Percentiles rank a stretch among this genome's conserved stretches.
Conservation (phyloP, 1,139 yeast genomes). For the Pichia sp. region DNA sequence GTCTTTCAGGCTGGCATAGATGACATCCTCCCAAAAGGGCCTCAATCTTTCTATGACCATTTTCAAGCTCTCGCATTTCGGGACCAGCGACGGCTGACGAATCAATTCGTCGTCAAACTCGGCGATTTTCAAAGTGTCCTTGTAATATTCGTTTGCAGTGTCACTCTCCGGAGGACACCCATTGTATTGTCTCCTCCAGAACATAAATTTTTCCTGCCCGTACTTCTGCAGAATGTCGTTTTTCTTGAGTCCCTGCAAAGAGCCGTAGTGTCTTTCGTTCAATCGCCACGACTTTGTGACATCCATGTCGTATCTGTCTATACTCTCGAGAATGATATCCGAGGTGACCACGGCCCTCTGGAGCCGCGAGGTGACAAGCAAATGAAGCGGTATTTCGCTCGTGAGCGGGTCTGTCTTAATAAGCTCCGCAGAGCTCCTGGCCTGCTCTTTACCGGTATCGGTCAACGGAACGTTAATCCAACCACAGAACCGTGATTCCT, state of each 20-base stretch:
- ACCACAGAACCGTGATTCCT: constrained; percentile 69
- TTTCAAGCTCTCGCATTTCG: constrained; percentile 64
- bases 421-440: constrained; percentile 53
- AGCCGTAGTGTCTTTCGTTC: constrained; percentile 78
- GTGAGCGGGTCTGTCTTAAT: constrained; percentile 38
- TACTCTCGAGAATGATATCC: constrained; percentile 49
- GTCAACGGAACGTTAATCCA: constrained; percentile 76
- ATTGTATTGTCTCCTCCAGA: constrained; percentile 59
- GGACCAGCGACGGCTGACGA: constrained; percentile 36
- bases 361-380: constrained; percentile 62
- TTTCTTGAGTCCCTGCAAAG: constrained; percentile 67
- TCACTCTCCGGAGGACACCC: constrained; percentile 58
- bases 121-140: constrained; percentile 22
- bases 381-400: constrained; percentile 39
- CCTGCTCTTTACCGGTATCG: constrained; percentile 59
- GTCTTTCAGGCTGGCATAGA: constrained; percentile 36
- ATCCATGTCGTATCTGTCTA: constrained; percentile 46
- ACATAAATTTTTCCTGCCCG: constrained; percentile 61
- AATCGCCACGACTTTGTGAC: constrained; percentile 61
- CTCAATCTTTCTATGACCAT: constrained; percentile 61
- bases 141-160: constrained; percentile 39
- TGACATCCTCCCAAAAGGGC: constrained; percentile 48
- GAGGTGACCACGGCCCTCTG: constrained; percentile 66
- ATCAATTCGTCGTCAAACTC: constrained; percentile 25
- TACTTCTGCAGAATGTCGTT: constrained; percentile 47